Base-by-base conservation (phyloP, 805 yeast species). In the Jamesozyma jinghongensis region DNA sequence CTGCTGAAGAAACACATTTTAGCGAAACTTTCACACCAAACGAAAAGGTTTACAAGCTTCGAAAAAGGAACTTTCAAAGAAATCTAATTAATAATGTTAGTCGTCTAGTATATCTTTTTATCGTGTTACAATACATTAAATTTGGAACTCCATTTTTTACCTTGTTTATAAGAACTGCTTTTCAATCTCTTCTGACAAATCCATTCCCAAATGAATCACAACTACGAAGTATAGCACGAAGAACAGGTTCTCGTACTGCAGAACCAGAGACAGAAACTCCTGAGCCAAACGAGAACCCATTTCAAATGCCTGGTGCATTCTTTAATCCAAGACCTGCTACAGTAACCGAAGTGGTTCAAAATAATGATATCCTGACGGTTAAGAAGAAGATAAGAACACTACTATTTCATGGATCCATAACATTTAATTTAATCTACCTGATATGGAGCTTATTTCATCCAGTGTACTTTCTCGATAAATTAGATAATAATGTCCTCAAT, bases 191-290 rank as follows among this genome's bases (percentile, higher is more conserved):
- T 14, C 40, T 70, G 22, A 44, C 66, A 1, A 59, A 63, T 19
- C 73, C 76, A 1, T 73, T 71, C 40, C 69, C 71, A 0, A 39
- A 56, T n/a, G 55, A 57, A 17, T n/a, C 35, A 4, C 56, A 51
- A 18, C 35, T 61, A 16, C 51, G 49, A 19, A 43, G 56, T 17
- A 41, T 56, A 3, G 47, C 50, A 4, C 28, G 32, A n/a, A 37
- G 42, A 25, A 27, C 36, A 19, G 26, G 35, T 13, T 3, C 36
- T 7, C 3, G n/a, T 19, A 22, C 13, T 14, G 28, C 6, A n/a
- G 19, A 19, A 4, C 30, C 17, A 11, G 14, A 3, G 7, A 5
- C 13, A 5, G 33, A 41, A 4, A 42, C 47, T 8, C 51, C 43
- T n/a, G 43, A 54, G 19, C 46, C 35, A 7, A 19, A 36, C 6